Evolutionary conservation across 306 rosid genomes (phyloP).

Genomic region (Herpetospermum pedunculosum): DNA sequence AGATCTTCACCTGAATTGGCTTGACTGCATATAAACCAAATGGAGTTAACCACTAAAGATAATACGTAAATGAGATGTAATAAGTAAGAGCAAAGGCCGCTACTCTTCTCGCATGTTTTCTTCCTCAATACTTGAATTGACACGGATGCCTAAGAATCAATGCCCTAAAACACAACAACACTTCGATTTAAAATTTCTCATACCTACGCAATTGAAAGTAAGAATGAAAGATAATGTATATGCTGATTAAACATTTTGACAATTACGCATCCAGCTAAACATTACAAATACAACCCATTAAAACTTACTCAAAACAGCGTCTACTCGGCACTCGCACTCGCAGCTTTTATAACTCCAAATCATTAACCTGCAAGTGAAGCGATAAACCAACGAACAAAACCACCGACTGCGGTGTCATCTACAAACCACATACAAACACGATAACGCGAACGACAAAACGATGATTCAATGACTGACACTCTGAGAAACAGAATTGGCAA

Average conservation of each 20-base stretch:
- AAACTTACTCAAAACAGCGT: neutral
- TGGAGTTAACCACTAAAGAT: neutral
- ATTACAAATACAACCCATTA: neutral
- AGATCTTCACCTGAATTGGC: conserved; percentile 16
- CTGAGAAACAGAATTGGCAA: neutral
- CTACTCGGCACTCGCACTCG: no score
- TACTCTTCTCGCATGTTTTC: conserved; percentile 31
- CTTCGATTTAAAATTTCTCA: neutral
- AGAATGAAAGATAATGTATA: neutral
- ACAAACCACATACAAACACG: neutral
- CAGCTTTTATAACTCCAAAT: neutral
- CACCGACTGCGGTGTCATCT: neutral
- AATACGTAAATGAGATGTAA: neutral
- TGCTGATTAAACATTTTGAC: neutral
- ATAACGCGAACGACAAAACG: neutral
- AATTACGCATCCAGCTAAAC: neutral
- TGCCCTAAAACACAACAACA: neutral
- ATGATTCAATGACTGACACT: neutral
- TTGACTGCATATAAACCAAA: conserved; percentile 22
- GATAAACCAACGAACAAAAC: neutral
- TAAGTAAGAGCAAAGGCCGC: neutral
- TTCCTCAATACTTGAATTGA: conserved; percentile 15
- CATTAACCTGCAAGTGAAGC: neutral
- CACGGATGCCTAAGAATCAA: neutral
- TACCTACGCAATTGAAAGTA: neutral